Conservation (phyloP, 164 flowering plant genomes). For the Malania oleifera region DNA sequence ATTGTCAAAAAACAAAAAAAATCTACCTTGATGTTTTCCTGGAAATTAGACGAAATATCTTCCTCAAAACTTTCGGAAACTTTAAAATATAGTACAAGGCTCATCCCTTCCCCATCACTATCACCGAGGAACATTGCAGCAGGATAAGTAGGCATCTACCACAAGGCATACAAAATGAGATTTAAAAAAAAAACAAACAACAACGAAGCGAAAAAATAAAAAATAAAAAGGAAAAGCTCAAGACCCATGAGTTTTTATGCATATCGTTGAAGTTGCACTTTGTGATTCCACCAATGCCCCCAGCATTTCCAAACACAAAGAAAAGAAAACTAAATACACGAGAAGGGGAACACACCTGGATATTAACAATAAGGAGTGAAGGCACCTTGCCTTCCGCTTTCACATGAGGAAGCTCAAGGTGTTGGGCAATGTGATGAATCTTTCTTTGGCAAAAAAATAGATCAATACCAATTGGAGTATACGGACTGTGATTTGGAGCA, state of each 20-base stretch:
- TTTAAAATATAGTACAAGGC: conserved; percentile 82
- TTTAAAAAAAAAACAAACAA: not conserved
- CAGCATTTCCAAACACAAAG: not conserved
- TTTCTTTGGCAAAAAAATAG: conserved; percentile 67
- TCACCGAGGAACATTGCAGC: conserved; percentile 87
- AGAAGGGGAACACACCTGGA: conserved; percentile 52
- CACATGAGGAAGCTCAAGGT: conserved; percentile 80
- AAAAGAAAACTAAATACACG: not conserved
- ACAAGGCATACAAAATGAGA: conserved; percentile 12
- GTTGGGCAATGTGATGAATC: conserved; percentile 87
- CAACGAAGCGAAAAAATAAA: not conserved
- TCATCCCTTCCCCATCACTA: conserved; percentile 89
- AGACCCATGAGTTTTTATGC: not conserved
- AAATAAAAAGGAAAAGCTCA: not conserved
- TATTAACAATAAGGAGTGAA: conserved; percentile 82
- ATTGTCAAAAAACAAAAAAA: not conserved
- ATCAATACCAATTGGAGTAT: conserved; percentile 85
- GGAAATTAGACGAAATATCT: conserved; percentile 56
- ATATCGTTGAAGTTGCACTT: not conserved
- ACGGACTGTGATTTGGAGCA: conserved; percentile 65
- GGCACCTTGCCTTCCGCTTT: conserved; percentile 60
- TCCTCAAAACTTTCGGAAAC: conserved; percentile 64
- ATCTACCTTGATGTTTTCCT: conserved; percentile 66
- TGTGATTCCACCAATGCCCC: too few species aligned
- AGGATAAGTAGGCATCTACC: conserved; percentile 87